Conservation (phyloP, 2,329 filamentous ascomycete species). For the Endoconidiophora laricicola region DNA sequence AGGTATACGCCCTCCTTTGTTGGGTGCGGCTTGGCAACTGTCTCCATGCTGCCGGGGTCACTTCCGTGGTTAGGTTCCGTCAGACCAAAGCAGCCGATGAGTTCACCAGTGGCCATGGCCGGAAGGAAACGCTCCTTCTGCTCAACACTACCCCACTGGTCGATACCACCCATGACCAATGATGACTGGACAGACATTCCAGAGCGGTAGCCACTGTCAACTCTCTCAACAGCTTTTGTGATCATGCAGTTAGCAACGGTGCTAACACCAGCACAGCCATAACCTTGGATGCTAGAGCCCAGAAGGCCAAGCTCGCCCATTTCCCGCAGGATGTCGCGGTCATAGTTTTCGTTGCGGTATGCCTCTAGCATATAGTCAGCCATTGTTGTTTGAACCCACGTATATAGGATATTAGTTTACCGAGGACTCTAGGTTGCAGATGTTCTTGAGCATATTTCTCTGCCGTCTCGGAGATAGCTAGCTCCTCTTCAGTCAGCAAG, state of each 20-base stretch:
- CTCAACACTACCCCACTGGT: constrained; percentile 74
- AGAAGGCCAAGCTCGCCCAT: constrained; percentile 88
- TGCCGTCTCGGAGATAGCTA: constrained; percentile 77
- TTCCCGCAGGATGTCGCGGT: constrained; percentile 68
- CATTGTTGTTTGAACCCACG: neutral
- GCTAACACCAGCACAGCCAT: constrained; percentile 75
- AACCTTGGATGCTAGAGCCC: constrained; percentile 71
- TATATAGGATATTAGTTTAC: constrained; percentile 31
- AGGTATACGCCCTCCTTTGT: constrained; percentile 68
- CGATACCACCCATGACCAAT: constrained; percentile 81
- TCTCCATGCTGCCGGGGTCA: constrained; percentile 85
- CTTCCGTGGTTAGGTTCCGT: constrained; percentile 90
- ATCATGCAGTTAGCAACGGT: constrained; percentile 82
- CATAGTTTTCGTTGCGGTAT: constrained; percentile 72
- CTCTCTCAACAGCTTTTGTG: constrained; percentile 75
- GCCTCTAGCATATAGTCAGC: constrained; percentile 38
- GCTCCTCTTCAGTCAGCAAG: constrained; percentile 75
- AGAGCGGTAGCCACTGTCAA: constrained; percentile 81
- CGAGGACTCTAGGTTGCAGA: constrained; percentile 68
- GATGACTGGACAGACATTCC: constrained; percentile 90
- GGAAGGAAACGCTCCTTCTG: constrained; percentile 75
- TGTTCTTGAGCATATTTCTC: constrained; percentile 88
- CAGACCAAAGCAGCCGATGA: constrained; percentile 73
- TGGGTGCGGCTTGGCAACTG: constrained; percentile 66
- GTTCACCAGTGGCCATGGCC: constrained; percentile 62